A percentile compares a stretch with the other conserved stretches of the same genome.
Evolutionary conservation across 768 basidiomycete genomes (phyloP).

Genomic region (Cubamyces sp.): DNA sequence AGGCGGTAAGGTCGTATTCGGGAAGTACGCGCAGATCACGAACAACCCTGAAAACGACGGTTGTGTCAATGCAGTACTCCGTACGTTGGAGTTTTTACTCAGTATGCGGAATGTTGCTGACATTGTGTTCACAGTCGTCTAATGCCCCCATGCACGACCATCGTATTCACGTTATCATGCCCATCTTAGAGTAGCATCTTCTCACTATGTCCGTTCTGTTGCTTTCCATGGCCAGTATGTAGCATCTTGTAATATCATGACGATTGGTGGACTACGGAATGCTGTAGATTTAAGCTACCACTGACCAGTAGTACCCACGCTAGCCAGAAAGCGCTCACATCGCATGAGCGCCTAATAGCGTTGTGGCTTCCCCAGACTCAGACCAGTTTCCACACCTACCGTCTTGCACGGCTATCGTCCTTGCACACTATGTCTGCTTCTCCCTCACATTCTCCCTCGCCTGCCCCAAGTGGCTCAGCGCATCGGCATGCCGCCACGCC

Average conservation of each 20-base stretch:
- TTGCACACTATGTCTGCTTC: slow-evolving; percentile 33
- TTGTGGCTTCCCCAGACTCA: too few relatives aligned
- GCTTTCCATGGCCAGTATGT: slow-evolving; percentile 20
- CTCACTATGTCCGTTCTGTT: slow-evolving; percentile 5
- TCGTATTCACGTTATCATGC: slow-evolving; percentile 1
- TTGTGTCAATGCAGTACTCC: slow-evolving; percentile 92
- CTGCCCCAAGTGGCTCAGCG: slow-evolving; percentile 23
- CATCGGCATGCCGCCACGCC: slow-evolving; percentile 53
- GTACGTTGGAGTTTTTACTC: slow-evolving; percentile 49
- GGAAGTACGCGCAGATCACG: slow-evolving; percentile 92
- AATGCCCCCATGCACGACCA: slow-evolving; percentile 5
- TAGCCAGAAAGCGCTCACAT: too few relatives aligned
- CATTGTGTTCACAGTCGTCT: slow-evolving; percentile 23
- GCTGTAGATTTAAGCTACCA: too few relatives aligned
- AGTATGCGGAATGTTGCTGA: background rate
- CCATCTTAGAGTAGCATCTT: slow-evolving; percentile 12
- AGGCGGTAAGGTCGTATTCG: slow-evolving; percentile 93
- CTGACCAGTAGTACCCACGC: too few relatives aligned
- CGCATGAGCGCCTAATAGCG: too few relatives aligned
- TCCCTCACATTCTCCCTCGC: slow-evolving; percentile 33
- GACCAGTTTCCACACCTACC: background rate
- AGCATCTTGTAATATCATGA: slow-evolving; percentile 22
- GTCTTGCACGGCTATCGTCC: background rate
- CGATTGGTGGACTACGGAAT: slow-evolving; percentile 6
- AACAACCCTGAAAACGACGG: slow-evolving; percentile 97